Percentiles rank a stretch among this genome's conserved stretches.
Evolutionary conservation across 129 eudicot genomes (phyloP).

Genomic region (Ambrosia artemisiifolia): DNA sequence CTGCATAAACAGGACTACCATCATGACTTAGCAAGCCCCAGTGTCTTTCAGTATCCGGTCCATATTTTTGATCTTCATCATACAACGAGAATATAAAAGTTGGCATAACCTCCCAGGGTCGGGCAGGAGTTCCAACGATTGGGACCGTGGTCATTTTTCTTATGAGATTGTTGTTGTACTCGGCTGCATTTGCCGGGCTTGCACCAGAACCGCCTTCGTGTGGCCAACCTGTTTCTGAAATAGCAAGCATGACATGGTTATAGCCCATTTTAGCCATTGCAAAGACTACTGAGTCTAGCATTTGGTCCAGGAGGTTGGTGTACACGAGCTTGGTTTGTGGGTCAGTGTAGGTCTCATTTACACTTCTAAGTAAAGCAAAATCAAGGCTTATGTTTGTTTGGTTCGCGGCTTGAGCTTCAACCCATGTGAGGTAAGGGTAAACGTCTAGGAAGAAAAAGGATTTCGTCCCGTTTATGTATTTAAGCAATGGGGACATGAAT

Average conservation of each 20-base stretch:
- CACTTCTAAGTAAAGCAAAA: conserved; percentile 46
- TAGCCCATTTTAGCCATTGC: conserved; percentile 66
- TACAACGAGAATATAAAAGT: conserved; percentile 65
- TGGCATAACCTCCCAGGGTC: conserved; percentile 56
- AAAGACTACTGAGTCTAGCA: conserved; percentile 76
- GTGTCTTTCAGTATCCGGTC: conserved; percentile 72
- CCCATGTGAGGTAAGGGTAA: conserved; percentile 69
- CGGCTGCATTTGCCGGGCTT: conserved; percentile 69
- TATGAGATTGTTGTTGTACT: conserved; percentile 58
- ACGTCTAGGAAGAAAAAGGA: conserved; percentile 58
- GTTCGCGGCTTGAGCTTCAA: conserved; percentile 19
- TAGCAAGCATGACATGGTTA: conserved; percentile 37
- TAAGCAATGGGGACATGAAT: conserved; percentile 43
- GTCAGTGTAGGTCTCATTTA: conserved; percentile 40
- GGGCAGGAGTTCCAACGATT: conserved; percentile 71
- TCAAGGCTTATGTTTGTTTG: conserved; percentile 49
- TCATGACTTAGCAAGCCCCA: conserved; percentile 64
- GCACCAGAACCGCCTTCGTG: conserved; percentile 75
- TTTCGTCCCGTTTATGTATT: conserved; percentile 47
- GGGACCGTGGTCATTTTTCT: conserved; percentile 41
- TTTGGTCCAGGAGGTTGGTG: conserved; percentile 71
- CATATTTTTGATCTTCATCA: conserved; percentile 63
- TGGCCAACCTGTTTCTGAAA: conserved; percentile 92
- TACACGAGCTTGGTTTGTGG: conserved; percentile 48
- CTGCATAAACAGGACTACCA: conserved; percentile 52